These are phyloP conservation scores for Neurospora sp. DNA, from an alignment of 495 filamentous ascomycete genomes.

Conservation along the genomic window DNA sequence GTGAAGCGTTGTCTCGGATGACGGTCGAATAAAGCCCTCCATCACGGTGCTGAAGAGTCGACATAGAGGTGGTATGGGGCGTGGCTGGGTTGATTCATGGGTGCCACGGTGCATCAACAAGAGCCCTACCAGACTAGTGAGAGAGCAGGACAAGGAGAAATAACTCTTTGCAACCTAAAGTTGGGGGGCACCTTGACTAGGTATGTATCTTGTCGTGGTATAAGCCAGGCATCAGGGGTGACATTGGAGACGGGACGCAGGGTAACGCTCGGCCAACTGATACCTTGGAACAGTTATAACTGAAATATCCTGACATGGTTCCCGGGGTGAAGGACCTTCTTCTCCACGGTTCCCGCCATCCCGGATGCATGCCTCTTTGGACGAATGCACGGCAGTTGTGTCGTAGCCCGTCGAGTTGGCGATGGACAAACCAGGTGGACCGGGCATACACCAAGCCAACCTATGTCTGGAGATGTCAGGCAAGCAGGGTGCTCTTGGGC, in stretches of 20 bases:
- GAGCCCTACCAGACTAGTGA: constrained; percentile 22
- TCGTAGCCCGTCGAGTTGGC: constrained; percentile 17
- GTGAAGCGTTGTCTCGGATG: constrained; percentile 14
- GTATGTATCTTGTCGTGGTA: background rate
- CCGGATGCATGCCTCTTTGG: constrained; percentile 9
- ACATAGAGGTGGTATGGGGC: constrained; percentile 22
- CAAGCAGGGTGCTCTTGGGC: constrained; percentile 9
- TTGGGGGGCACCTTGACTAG: background rate
- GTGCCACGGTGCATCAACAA: constrained; percentile 20
- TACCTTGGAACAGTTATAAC: background rate
- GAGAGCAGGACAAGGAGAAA: constrained; percentile 14
- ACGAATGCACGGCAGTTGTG: constrained; percentile 20
- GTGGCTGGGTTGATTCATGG: constrained; percentile 14
- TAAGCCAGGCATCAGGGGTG: background rate
- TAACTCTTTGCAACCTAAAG: constrained; percentile 1
- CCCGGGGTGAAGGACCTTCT: constrained; percentile 9
- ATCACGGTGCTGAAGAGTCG: constrained; percentile 22
- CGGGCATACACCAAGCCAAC: constrained; percentile 2
- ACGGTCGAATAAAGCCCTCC: constrained; percentile 13
- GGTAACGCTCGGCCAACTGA: background rate
- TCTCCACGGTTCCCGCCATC: constrained; percentile 13
- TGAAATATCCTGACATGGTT: background rate
- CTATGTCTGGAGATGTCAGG: constrained; percentile 1
- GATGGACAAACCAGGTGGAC: constrained; percentile 17
- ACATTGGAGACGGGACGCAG: background rate